A percentile compares a stretch with the other conserved stretches of the same genome.
Conservation (phyloP, 768 basidiomycete genomes). For the Hygrocybe punicea region DNA sequence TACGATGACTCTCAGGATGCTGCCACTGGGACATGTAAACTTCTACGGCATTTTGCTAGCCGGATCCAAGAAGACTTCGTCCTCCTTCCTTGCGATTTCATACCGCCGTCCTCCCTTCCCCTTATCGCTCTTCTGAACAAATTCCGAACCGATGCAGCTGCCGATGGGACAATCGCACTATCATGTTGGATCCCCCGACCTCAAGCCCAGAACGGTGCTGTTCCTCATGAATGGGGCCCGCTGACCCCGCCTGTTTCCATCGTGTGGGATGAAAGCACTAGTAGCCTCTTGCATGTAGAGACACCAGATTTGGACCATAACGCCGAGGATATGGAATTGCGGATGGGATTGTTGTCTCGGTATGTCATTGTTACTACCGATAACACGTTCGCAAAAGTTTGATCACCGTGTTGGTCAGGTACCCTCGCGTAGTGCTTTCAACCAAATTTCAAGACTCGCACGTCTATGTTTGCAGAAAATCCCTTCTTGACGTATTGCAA, state of each 20-base stretch:
- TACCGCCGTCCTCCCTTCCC: conserved; percentile 71
- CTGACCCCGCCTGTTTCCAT: conserved; percentile 47
- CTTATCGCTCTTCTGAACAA: conserved; percentile 71
- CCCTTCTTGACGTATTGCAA: conserved; percentile 67
- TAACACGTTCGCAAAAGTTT: no score
- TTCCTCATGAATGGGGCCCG: conserved; percentile 67
- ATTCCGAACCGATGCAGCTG: conserved; percentile 69
- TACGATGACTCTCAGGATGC: conserved; percentile 71
- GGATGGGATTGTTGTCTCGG: conserved; percentile 72
- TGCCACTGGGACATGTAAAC: conserved; percentile 65
- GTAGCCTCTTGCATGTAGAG: conserved; percentile 70
- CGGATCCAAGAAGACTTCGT: conserved; percentile 85
- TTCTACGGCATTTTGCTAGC: conserved; percentile 71
- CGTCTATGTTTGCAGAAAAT: conserved; percentile 81
- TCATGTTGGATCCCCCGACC: conserved; percentile 60
- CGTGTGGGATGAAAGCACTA: conserved; percentile 63
- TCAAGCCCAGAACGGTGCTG: conserved; percentile 50
- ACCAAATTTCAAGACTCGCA: conserved; percentile 78
- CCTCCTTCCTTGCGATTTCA: conserved; percentile 86
- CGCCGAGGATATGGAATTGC: conserved; percentile 66
- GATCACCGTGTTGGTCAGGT: conserved; percentile 43
- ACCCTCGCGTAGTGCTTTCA: conserved; percentile 68
- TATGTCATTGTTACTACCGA: conserved; percentile 34
- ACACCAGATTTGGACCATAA: conserved; percentile 68
- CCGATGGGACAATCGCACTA: conserved; percentile 61